Evolutionary conservation across 1,284 basidiomycete species (phyloP).

Genomic region (Cryptococcus wingfieldii): DNA sequence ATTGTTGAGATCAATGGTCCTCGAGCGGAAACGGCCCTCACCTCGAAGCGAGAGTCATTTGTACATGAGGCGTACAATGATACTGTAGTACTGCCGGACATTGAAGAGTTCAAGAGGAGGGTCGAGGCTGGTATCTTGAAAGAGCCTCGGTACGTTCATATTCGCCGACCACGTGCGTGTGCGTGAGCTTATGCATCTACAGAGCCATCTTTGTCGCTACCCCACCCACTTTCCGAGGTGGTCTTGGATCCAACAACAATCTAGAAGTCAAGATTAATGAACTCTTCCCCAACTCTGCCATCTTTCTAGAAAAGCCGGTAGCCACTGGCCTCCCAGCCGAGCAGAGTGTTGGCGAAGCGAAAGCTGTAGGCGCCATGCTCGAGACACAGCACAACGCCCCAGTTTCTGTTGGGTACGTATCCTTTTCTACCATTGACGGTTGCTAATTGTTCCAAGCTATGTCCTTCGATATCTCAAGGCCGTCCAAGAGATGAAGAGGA

Average conservation of each 20-base stretch:
- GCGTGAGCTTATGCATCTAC: background rate
- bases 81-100: conserved; percentile 73
- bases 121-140: conserved; percentile 54
- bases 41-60: conserved; percentile 74
- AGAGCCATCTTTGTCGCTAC: conserved; percentile 81
- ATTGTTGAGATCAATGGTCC: conserved; percentile 83
- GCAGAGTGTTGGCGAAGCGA: conserved; percentile 45
- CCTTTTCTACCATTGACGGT: background rate
- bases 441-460: conserved; percentile 44
- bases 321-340: conserved; percentile 49
- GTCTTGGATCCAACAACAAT: conserved; percentile 66
- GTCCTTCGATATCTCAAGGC: conserved; percentile 49
- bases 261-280: conserved; percentile 84
- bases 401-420: conserved; percentile 75
- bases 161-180: background rate
- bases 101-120: conserved; percentile 58
- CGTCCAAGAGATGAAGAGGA: conserved; percentile 54
- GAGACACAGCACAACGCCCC: conserved; percentile 57
- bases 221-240: conserved; percentile 86
- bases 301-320: conserved; percentile 83
- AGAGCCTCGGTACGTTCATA: conserved; percentile 49
- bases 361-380: conserved; percentile 65
- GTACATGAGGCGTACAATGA: conserved; percentile 84
- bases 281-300: conserved; percentile 75
- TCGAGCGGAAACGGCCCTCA: conserved; percentile 70